These are phyloP conservation scores for Akebia trifoliata DNA, from an alignment of 164 flowering plant species.

Conservation along the genomic window DNA sequence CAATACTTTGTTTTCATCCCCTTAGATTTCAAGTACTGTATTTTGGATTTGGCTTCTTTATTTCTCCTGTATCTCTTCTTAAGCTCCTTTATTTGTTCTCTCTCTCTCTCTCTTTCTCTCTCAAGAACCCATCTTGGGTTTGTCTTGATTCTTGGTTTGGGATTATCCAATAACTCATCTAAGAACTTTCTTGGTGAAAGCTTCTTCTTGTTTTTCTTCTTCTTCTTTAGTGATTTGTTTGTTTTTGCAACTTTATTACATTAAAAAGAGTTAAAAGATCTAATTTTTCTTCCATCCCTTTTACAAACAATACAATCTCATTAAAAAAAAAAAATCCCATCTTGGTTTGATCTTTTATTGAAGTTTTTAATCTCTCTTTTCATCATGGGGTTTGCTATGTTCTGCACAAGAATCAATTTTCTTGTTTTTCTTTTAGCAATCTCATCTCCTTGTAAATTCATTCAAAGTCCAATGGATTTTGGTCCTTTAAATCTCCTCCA, in stretches of 20 bases:
- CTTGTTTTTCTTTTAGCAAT: constrained; percentile 24
- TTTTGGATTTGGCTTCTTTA: constrained; percentile 7
- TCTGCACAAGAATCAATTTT: constrained; percentile 20
- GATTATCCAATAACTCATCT: no score
- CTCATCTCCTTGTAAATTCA: constrained; percentile 28
- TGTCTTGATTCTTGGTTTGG: background rate
- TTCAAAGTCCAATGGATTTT: constrained; percentile 34
- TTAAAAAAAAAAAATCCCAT: constrained; percentile 5
- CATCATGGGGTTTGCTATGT: constrained; percentile 27
- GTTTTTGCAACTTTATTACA: no score
- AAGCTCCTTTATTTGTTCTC: background rate
- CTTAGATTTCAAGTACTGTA: constrained; percentile 4
- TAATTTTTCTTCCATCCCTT: background rate
- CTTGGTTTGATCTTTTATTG: background rate
- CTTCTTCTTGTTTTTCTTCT: background rate
- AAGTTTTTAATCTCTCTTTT: background rate
- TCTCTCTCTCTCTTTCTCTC: background rate
- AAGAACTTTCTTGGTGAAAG: no score
- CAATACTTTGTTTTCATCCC: no score
- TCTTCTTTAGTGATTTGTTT: background rate
- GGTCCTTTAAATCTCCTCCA: constrained; percentile 25
- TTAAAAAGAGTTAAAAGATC: no score
- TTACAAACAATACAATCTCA: background rate
- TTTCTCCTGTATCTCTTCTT: background rate
- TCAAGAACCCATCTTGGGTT: background rate